These are phyloP conservation scores for Helianthus annuus DNA, from an alignment of 129 eudicot genomes.

Conservation along the genomic window DNA sequence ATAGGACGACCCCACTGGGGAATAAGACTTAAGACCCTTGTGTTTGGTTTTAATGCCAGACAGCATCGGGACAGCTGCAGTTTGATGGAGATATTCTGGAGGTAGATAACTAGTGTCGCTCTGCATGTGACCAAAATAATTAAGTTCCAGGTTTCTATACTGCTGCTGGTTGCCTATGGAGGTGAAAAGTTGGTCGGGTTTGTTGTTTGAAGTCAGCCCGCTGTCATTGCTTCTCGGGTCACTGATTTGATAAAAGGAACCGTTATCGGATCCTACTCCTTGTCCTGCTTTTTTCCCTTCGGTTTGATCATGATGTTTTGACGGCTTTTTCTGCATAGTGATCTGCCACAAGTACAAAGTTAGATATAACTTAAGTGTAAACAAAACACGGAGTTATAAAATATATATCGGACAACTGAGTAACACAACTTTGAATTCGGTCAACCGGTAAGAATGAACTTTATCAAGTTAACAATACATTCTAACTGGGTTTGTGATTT, in stretches of 20 bases:
- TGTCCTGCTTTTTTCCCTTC: conserved; percentile 43
- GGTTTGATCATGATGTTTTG: conserved; percentile 44
- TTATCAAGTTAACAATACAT: not conserved
- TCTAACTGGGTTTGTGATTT: no score
- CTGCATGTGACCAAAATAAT: conserved; percentile 42
- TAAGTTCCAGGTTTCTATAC: conserved; percentile 36
- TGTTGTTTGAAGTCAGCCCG: conserved; percentile 32
- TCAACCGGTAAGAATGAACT: conserved; percentile 10
- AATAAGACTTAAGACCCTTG: conserved; percentile 35
- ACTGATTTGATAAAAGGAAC: conserved; percentile 34
- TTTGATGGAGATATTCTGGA: conserved; percentile 45
- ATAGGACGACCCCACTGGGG: conserved; percentile 50
- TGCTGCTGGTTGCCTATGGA: conserved; percentile 34
- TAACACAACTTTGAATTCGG: conserved; percentile 18
- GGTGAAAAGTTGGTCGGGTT: conserved; percentile 34
- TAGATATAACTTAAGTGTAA: conserved; percentile 10
- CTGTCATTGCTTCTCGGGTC: conserved; percentile 33
- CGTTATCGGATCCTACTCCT: conserved; percentile 28
- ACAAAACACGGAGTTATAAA: conserved; percentile 6
- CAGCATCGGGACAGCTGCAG: conserved; percentile 23
- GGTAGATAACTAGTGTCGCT: conserved; percentile 29
- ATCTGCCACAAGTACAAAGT: conserved; percentile 26
- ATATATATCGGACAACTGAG: not conserved
- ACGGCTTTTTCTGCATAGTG: conserved; percentile 36
- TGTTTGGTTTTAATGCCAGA: conserved; percentile 48